Base-by-base conservation (phyloP, 345 rosid genomes). In the Salix brachista region DNA sequence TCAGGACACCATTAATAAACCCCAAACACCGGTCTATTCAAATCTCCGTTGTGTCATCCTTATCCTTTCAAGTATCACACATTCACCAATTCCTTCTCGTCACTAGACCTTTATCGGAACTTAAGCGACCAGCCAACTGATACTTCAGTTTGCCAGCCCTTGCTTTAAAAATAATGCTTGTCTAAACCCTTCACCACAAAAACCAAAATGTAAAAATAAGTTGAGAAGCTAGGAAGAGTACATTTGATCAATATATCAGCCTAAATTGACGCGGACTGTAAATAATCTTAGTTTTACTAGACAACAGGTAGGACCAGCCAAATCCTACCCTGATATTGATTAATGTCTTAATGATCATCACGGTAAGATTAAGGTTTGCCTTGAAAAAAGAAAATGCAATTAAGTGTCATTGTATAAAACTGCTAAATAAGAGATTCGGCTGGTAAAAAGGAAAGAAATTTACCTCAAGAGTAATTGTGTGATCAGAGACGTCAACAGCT, bases 401-500 rank as follows among this genome's bases (percentile, higher is more conserved):
- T 44, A 6, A 46, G 23, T 6, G n/a, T 32, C 37, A 32, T 23
- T 65, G 11, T 65, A 34, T 18, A 14, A 62, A 62, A 62, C 36
- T 62, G 37, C 67, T 62, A 62, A 62, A 46, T 46, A 5, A 12
- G 50, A 46, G 50, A 46, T 46, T 46, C 5, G 18, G 50, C 14
- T 46, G 50, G 50, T 46, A 12, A 46, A 41, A 19, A 8, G 8
- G 58, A 44, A 52, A 65, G 65, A 60, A 70, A 52, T 39, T 77
- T 77, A 89, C 95, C 90, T 88, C 89, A 39, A 91, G 88, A 41
- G 95, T 89, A 68, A 91, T 86, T 73, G 95, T 91, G 74, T 91
- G 95, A 79, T 91, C 91, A 37, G 93, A 91, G 28, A 91, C 90
- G 42, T 91, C 91, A 81, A 89, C 89, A 54, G 91, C 92, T 79